Base-by-base conservation (phyloP, 164 flowering plant species). In the Vitis vinifera region DNA sequence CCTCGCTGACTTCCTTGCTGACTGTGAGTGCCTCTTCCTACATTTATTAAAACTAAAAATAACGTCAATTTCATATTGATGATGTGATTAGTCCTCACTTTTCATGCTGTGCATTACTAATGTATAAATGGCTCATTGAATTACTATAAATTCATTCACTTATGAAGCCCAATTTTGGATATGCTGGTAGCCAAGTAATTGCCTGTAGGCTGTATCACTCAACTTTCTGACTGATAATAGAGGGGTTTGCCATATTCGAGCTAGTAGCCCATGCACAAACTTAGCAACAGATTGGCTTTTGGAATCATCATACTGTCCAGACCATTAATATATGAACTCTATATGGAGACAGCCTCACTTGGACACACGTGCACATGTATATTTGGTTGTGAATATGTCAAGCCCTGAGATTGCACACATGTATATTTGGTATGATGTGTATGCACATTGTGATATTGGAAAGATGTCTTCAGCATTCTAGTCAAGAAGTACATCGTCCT, bases 1-100 rank as follows among this genome's bases (percentile, higher is more conserved):
- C 71, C 94, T 94, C n/a, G 47, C 94, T 1, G 98, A 94, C 82
- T 92, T 94, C 82, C 84, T 94, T 55, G 86, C 95, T 13, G 98
- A 94, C 80, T 85, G 98, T 94, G 79, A 91, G 97, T 86, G 29
- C 48, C 59, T 52, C 50, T 29, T 62, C 58, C 57, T 19, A 48
- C 10, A 50, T 16, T 19, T 50, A 50, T 65, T 17, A 48, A 48
- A 63, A 47, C 19, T 15, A 3, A 51, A 10, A 16, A n/a, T 23
- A 56, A 5, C 2, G 4, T 16, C 11, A 8, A 37, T 37, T 56
- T 56, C 2, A 56, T 56, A 9, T 19, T 19, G 29, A 56, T 16
- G 19, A 56, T 56, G 59, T 19, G 49, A 44, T 60, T 50, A 30
- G 51, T 30, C 19, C 67, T 12, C n/a, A 23, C 16, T 19, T 49